Conservation (phyloP, 495 filamentous ascomycete species). For the Glonium stellatum region DNA sequence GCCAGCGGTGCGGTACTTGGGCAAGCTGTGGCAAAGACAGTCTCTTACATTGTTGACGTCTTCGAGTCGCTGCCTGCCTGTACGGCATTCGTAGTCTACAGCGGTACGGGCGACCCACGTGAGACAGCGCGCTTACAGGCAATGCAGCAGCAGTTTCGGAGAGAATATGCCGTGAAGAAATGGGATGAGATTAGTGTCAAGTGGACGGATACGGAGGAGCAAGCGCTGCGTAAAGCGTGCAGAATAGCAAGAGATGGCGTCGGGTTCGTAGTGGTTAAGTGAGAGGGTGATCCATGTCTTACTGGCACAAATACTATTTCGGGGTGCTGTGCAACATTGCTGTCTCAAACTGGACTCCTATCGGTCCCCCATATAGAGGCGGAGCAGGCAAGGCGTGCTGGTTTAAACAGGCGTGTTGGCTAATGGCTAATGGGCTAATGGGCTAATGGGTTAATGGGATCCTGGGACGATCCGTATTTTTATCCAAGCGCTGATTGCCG, state of each 20-base stretch:
- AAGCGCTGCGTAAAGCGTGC: constrained; percentile 65
- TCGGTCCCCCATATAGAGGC: not conserved
- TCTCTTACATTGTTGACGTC: constrained; percentile 57
- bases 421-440: too few species aligned
- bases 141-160: constrained; percentile 64
- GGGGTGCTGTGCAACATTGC: constrained; percentile 3
- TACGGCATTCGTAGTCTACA: constrained; percentile 82
- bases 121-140: constrained; percentile 66
- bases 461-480: too few species aligned
- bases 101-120: constrained; percentile 79
- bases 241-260: constrained; percentile 65
- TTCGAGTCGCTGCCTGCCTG: constrained; percentile 71
- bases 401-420: too few species aligned
- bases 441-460: too few species aligned
- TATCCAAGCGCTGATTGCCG: too few species aligned
- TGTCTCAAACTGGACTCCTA: not conserved
- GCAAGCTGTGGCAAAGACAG: constrained; percentile 43
- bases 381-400: not conserved
- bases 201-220: constrained; percentile 86
- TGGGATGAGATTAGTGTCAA: constrained; percentile 84
- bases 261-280: constrained; percentile 77
- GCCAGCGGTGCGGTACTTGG: constrained; percentile 33
- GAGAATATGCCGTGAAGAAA: constrained; percentile 69
- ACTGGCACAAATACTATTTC: not conserved
- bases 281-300: constrained; percentile 19